Conservation (phyloP, 345 rosid species). For the Populus ilicifolia region DNA sequence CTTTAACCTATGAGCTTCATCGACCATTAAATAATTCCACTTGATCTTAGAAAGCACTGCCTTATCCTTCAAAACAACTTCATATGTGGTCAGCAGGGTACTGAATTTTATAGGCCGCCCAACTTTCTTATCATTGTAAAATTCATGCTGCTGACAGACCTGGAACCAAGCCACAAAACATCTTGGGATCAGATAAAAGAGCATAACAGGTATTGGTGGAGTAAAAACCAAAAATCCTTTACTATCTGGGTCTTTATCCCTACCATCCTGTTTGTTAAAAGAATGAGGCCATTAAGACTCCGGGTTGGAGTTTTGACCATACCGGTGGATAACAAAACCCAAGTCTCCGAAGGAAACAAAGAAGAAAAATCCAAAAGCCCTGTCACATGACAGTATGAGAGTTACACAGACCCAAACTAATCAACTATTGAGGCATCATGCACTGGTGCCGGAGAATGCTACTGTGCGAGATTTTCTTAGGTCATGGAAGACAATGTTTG, state of each 20-base stretch:
- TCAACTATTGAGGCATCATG: background rate
- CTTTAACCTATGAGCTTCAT: conserved; percentile 98
- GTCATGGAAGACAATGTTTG: background rate
- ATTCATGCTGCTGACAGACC: conserved; percentile 98
- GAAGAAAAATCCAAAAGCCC: background rate
- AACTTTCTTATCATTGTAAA: conserved; percentile 77
- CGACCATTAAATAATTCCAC: conserved; percentile 99
- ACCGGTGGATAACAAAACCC: background rate
- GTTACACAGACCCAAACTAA: background rate
- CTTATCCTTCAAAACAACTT: conserved; percentile 95
- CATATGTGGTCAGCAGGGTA: conserved; percentile 88
- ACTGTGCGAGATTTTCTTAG: background rate
- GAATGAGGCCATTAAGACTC: background rate
- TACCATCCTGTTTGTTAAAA: background rate
- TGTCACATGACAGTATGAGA: background rate
- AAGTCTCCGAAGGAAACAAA: background rate
- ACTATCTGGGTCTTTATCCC: background rate
- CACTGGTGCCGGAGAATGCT: background rate
- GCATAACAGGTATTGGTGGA: background rate
- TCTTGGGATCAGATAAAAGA: background rate
- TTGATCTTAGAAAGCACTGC: conserved; percentile 86
- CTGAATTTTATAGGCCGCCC: conserved; percentile 87
- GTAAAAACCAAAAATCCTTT: background rate
- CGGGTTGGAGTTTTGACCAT: background rate
- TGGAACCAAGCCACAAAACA: conserved; percentile 19